A percentile compares a stretch with the other conserved stretches of the same genome.
These are phyloP conservation scores for Penstemon eatonii DNA, from an alignment of 257 asterid species.

Conservation along the genomic window DNA sequence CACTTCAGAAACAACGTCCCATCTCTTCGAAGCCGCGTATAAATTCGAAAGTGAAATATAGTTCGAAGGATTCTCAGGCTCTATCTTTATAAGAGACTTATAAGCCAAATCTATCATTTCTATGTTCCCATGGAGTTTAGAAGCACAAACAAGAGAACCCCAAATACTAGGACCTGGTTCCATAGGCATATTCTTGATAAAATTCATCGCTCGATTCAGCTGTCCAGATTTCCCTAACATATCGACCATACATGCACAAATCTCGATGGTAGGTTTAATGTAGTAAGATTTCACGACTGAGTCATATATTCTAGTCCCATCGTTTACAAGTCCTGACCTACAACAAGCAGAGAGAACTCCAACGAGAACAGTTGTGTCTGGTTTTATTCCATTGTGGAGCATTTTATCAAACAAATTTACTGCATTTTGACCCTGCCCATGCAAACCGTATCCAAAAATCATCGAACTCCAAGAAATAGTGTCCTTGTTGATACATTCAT, in stretches of 20 bases:
- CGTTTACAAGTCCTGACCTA: constrained; percentile 55
- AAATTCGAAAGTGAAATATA: constrained; percentile 62
- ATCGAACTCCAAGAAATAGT: constrained; percentile 71
- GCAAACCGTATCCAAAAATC: constrained; percentile 57
- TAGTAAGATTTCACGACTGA: constrained; percentile 30
- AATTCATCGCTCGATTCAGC: constrained; percentile 49
- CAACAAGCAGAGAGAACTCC: constrained; percentile 74
- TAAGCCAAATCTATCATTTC: constrained; percentile 57
- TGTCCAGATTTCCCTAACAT: constrained; percentile 54
- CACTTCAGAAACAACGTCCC: constrained; percentile 62
- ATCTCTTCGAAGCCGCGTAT: constrained; percentile 58
- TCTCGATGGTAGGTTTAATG: constrained; percentile 52
- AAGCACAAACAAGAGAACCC: constrained; percentile 66
- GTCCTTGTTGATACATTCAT: constrained; percentile 47
- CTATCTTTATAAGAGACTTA: constrained; percentile 51
- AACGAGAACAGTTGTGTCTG: constrained; percentile 46
- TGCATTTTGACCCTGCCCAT: constrained; percentile 59
- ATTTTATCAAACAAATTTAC: constrained; percentile 45
- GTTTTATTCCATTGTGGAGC: constrained; percentile 48
- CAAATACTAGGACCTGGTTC: constrained; percentile 62
- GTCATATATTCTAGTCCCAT: constrained; percentile 51
- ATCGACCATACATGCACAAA: constrained; percentile 73
- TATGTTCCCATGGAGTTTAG: constrained; percentile 47
- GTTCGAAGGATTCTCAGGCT: constrained; percentile 61
- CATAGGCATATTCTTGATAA: constrained; percentile 49